These are phyloP conservation scores for Mollisiaceae sp. DNA, from an alignment of 2,329 filamentous ascomycete species.

Conservation along the genomic window DNA sequence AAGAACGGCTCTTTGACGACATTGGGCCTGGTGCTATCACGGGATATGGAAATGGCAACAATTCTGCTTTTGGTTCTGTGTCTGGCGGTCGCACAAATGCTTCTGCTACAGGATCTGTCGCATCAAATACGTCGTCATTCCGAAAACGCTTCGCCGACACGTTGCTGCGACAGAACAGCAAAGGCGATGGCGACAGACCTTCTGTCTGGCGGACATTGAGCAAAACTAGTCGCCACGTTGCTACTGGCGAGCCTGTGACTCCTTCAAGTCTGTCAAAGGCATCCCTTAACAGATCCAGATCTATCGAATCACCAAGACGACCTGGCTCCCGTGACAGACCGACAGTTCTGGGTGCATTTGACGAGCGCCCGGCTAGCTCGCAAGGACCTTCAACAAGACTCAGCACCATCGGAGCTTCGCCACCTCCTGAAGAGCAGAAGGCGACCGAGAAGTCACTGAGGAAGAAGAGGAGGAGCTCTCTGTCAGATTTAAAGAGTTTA, in stretches of 20 bases:
- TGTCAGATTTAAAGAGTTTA: slow-evolving; percentile 80
- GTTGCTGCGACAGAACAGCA: slow-evolving; percentile 79
- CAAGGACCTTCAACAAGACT: slow-evolving; percentile 47
- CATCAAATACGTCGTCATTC: slow-evolving; percentile 85
- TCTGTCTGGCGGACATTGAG: slow-evolving; percentile 89
- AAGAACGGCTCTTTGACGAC: slow-evolving; percentile 85
- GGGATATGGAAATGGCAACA: slow-evolving; percentile 27
- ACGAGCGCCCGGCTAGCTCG: slow-evolving; percentile 65
- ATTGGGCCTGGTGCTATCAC: slow-evolving; percentile 43
- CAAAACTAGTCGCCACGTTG: slow-evolving; percentile 71
- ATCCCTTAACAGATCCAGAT: slow-evolving; percentile 72
- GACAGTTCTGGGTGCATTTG: slow-evolving; percentile 65
- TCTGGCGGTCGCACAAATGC: slow-evolving; percentile 36
- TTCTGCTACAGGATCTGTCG: slow-evolving; percentile 68
- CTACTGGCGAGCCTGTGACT: slow-evolving; percentile 57
- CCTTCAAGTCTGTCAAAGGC: slow-evolving; percentile 69
- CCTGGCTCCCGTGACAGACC: slow-evolving; percentile 65
- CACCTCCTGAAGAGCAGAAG: slow-evolving; percentile 50
- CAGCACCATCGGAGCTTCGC: slow-evolving; percentile 41
- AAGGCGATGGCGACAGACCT: slow-evolving; percentile 70
- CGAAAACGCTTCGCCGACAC: slow-evolving; percentile 82
- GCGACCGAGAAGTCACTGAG: slow-evolving; percentile 52
- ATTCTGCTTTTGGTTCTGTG: slow-evolving; percentile 35
- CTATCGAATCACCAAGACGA: slow-evolving; percentile 70
- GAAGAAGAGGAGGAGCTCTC: slow-evolving; percentile 87